Evolutionary conservation across 1,139 yeast genomes (phyloP), one percentile per base, ranked within the genome.

Genomic region (Diutina catenulata): DNA sequence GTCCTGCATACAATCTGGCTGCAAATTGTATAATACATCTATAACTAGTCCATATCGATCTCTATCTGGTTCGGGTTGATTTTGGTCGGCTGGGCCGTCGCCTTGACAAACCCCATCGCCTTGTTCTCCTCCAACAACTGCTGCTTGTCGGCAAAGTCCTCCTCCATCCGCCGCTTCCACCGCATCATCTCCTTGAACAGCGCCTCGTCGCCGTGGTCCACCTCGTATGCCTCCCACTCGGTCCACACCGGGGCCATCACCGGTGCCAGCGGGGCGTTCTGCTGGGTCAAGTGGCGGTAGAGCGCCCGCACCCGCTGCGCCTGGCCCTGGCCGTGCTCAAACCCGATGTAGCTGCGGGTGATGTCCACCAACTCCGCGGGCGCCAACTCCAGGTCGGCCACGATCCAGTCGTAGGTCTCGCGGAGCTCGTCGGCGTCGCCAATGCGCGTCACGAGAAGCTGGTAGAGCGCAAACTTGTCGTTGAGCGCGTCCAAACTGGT

Each of bases 121-220:
- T 67, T 68, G 27, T 53, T 51, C 2, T 50, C 48, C 36, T 55
- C 51, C 28, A 56, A 56, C 13, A 50, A 47, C 7, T 49, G 45
- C 1, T 46, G 40, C 23, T 56, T 51, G 3, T 60, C 64, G 29
- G 56, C 62, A n/a, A 68, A 62, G 37, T 69, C 61, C 38, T 43
- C 41, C 13, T 38, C 39, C 3, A 52, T 42, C 3, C 38, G 39
- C 36, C 88, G 64, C 52, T 78, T 82, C 47, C 68, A 62, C 37
- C 80, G 62, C 18, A 87, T 56, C 88, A 86, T 80, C 13, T 77
- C 80, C 48, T 81, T 86, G 55, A 73, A 86, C 0, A 82, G 73
- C 2, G 64, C 67, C 49, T 82, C 94, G 43, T 70, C 62, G 2
- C 96, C 96, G 52, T 73, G 49, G 15, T 70, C 64, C 28, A 83